phyloP scores from a whole-genome alignment of 2,329 filamentous ascomycete species.

The Helotiales sp. region DNA sequence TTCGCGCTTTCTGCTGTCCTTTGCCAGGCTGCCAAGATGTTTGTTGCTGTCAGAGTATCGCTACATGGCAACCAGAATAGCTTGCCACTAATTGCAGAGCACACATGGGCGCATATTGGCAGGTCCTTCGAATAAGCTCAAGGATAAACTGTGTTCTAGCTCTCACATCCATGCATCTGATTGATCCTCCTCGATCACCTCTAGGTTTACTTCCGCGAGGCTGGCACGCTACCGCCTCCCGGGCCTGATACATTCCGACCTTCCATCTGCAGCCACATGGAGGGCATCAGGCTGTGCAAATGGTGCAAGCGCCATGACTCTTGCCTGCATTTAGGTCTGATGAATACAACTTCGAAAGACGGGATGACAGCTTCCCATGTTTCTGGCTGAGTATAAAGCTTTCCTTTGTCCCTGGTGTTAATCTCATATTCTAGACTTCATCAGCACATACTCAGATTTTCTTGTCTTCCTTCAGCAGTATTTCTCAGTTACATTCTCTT shows the following conservation, averaged over 20 bases:
- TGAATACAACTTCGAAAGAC: constrained; percentile 2
- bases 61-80: neutral
- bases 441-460: constrained; percentile 1
- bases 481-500: constrained; percentile 1
- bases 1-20: neutral
- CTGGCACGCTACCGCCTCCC: neutral
- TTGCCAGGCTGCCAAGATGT: constrained; percentile 1
- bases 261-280: constrained; percentile 5
- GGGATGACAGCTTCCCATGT: neutral
- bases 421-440: neutral
- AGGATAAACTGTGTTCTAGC: neutral
- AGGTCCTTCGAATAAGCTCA: neutral
- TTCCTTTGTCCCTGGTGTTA: neutral
- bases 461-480: neutral
- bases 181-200: neutral
- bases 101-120: neutral
- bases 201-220: neutral
- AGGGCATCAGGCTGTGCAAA: constrained; percentile 7
- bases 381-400: constrained; percentile 2
- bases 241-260: constrained; percentile 2
- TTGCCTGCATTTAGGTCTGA: neutral
- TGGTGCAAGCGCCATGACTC: constrained; percentile 7
- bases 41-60: neutral
- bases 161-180: neutral
- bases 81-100: neutral